Percentiles rank a stretch among this genome's conserved stretches.
These are phyloP conservation scores for Nothomitra cinnamomea DNA, from an alignment of 2,329 filamentous ascomycete genomes.

Conservation along the genomic window DNA sequence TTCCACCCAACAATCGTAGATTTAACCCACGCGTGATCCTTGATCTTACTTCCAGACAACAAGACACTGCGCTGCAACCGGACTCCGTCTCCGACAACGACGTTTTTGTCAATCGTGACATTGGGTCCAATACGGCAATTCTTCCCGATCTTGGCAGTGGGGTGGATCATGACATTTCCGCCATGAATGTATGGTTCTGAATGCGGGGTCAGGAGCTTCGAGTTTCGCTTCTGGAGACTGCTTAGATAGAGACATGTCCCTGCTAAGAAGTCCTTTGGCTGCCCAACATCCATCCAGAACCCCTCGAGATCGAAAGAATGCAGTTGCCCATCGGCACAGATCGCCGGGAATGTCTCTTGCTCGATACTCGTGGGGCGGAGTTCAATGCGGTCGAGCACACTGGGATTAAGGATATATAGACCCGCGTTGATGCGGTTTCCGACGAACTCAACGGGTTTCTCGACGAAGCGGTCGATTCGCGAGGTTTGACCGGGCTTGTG, in stretches of 20 bases:
- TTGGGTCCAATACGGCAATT: constrained; percentile 98
- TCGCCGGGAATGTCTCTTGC: constrained; percentile 95
- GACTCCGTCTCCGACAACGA: constrained; percentile 85
- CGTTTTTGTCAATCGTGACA: constrained; percentile 85
- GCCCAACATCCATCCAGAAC: constrained; percentile 99
- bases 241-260: constrained; percentile 94
- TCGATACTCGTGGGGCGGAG: constrained; percentile 94
- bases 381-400: constrained; percentile 79
- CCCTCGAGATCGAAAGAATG: constrained; percentile 94
- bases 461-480: constrained; percentile 94
- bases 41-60: constrained; percentile 78
- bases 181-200: constrained; percentile 71
- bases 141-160: constrained; percentile 88
- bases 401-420: constrained; percentile 95
- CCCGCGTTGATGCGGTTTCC: constrained; percentile 98
- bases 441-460: constrained; percentile 97
- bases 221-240: constrained; percentile 75
- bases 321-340: constrained; percentile 73
- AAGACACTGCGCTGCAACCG: constrained; percentile 86
- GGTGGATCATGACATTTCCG: constrained; percentile 90
- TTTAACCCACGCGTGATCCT: constrained; percentile 98
- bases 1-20: constrained; percentile 98
- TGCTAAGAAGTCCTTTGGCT: constrained; percentile 95
- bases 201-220: constrained; percentile 61
- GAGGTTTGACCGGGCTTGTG: constrained; percentile 86